Percentiles rank a stretch among this genome's conserved stretches.
Evolutionary conservation across 2,329 filamentous ascomycete genomes (phyloP).

Genomic region (Fusarium goolgardi): DNA sequence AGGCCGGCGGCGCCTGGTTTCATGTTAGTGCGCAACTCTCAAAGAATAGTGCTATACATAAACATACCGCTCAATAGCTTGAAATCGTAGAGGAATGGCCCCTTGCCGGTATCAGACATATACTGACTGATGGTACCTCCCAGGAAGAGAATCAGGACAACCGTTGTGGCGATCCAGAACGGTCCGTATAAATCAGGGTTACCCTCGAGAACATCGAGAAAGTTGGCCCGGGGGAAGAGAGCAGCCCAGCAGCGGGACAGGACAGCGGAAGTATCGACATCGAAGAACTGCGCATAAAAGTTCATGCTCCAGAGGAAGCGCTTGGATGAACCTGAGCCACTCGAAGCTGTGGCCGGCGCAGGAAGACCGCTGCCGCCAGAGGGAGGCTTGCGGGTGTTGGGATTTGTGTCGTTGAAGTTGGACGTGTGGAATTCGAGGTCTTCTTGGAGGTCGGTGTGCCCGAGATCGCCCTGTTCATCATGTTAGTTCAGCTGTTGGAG

Average conservation of each 20-base stretch:
- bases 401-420: slow-evolving; percentile 75
- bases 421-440: slow-evolving; percentile 99
- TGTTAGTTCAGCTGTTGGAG: slow-evolving; percentile 13
- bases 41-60: background rate
- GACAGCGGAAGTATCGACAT: slow-evolving; percentile 94
- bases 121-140: slow-evolving; percentile 96
- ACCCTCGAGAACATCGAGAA: slow-evolving; percentile 95
- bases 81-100: slow-evolving; percentile 92
- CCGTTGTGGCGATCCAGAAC: slow-evolving; percentile 98
- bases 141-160: slow-evolving; percentile 93
- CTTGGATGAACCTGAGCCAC: slow-evolving; percentile 67
- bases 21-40: slow-evolving; percentile 17
- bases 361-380: slow-evolving; percentile 64
- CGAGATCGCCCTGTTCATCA: slow-evolving; percentile 83
- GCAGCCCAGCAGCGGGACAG: slow-evolving; percentile 86
- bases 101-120: slow-evolving; percentile 73
- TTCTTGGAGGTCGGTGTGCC: slow-evolving; percentile 97
- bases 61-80: slow-evolving; percentile 80
- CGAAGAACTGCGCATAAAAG: slow-evolving; percentile 98
- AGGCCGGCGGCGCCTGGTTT: slow-evolving; percentile 81
- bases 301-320: slow-evolving; percentile 91
- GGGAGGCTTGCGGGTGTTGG: slow-evolving; percentile 61
- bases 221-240: slow-evolving; percentile 92
- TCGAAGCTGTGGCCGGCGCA: slow-evolving; percentile 65
- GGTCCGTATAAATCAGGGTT: slow-evolving; percentile 97